A percentile compares a stretch with the other conserved stretches of the same genome.
phyloP scores from a whole-genome alignment of 371 early-diverging fungal species.

The Circinella umbellata region DNA sequence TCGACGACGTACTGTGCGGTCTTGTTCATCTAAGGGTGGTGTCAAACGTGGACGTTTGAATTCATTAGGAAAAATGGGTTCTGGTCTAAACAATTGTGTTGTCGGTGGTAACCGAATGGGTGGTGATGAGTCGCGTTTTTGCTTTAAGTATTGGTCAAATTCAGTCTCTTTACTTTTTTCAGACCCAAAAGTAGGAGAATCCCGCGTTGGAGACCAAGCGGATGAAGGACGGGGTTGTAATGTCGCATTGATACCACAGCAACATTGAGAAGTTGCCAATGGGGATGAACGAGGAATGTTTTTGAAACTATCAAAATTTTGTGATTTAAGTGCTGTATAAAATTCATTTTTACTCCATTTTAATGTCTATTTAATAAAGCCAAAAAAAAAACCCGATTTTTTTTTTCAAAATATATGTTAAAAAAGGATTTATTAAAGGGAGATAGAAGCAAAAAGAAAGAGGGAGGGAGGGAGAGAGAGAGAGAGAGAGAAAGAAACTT shows the following conservation, averaged over 20 bases:
- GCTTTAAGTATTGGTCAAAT: constrained; percentile 34
- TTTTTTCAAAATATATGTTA: neutral
- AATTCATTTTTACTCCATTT: constrained; percentile 50
- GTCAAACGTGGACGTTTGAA: constrained; percentile 13
- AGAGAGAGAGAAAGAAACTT: constrained; percentile 13
- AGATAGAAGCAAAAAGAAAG: too few relatives aligned
- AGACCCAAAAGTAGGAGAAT: neutral
- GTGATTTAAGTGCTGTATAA: constrained; percentile 38
- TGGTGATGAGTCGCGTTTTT: constrained; percentile 27
- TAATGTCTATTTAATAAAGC: constrained; percentile 30
- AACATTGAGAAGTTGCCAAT: constrained; percentile 31
- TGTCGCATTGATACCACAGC: constrained; percentile 23
- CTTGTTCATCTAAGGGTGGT: constrained; percentile 17
- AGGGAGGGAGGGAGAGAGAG: constrained; percentile 10
- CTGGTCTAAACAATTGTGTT: constrained; percentile 34
- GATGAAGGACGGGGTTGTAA: constrained; percentile 16
- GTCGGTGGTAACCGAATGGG: constrained; percentile 18
- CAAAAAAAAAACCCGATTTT: neutral
- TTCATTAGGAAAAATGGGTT: constrained; percentile 36
- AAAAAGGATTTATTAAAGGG: neutral
- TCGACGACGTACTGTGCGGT: constrained; percentile 6
- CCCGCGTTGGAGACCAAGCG: constrained; percentile 15
- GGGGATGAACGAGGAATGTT: constrained; percentile 25
- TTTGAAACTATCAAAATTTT: constrained; percentile 39
- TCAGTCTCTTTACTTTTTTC: constrained; percentile 19